Evolutionary conservation across 225 moss, liverwort and hornwort species (phyloP), one percentile per base, ranked within the genome.

Genomic region (Takakia lepidozioides): DNA sequence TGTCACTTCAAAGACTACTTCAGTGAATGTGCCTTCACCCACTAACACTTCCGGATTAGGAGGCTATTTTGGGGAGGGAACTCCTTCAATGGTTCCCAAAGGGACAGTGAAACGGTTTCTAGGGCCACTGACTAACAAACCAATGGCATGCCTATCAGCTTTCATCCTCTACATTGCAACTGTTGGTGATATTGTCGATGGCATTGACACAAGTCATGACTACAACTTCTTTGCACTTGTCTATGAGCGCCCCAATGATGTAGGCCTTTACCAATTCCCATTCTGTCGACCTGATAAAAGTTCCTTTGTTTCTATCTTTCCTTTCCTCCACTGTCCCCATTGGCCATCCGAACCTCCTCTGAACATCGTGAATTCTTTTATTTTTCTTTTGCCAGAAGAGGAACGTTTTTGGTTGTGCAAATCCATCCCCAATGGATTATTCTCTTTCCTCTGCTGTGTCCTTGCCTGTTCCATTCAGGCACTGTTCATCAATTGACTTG

Each of bases 161-260:
- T 99, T 99, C 49, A 91, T 91, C 41, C 81, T 99, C 29, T 99
- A 99, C 62, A 82, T 87, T 62, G 92, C 92, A 48, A 87, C 92
- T 56, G 82, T 92, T 56, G 92, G 92, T 36, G 92, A 99, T 47
- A 87, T 99, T 37, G 98, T 99, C 26, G 98, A 99, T 70, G 98
- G 98, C 48, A 87, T 81, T 28, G 98, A 99, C 65, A 99, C 98
- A 22, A 99, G 91, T 19, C 98, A 99, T 65, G 98, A 99, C 76
- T 99, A 85, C 70, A 99, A 99, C 61, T 99, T 79, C 57, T 99
- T 99, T 68, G 82, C 87, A 38, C 78, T 99, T 52, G 82, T 99
- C 28, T 91, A 85, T 50, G 91, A 91, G 57, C 87, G 85, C 36
- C 91, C 98, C 0, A 99, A 83, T 74, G 98, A 99, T 74, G 98